Evolutionary conservation across 768 basidiomycete species (phyloP), one percentile per base, ranked within the genome.

Genomic region (Chlorophyllum brunneum): DNA sequence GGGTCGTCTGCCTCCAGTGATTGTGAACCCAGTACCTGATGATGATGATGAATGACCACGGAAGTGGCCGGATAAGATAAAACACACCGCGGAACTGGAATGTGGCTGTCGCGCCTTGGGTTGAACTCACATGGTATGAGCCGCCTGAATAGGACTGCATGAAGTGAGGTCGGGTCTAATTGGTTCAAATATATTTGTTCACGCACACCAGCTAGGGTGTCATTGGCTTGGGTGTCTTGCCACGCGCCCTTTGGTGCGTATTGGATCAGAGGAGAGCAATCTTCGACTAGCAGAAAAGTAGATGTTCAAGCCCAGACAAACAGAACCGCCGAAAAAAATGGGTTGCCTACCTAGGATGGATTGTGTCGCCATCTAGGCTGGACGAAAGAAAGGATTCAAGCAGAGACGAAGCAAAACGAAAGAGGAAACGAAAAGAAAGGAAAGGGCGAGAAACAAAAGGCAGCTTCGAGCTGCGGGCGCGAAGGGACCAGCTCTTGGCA

Each of bases 261-360:
- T 52, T 68, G 59, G 61, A 82, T 72, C 52, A 81, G 67, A 62
- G 80, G 78, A 56, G 80, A 80, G 61, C 71, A 67, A 59, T 82
- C 80, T 59, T 82, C 80, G 60, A 78, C 82, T 83, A 54, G n/a
- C 42, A 38, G 38, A 40, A 50, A 24, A n/a, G 29, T 42, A n/a
- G 26, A 37, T 11, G 0, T 22, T 29, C 10, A 36, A 27, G 27
- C 27, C 22, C 26, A 15, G 13, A 2, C 16, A 2, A 41, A n/a
- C 27, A 33, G n/a, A 26, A n/a, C 11, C 34, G 31, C 40, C 7
- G 30, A n/a, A 11, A 9, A 38, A 52, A 9, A 26, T 15, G 16
- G 16, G 11, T 5, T 1, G 33, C 55, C 50, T 29, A 77, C 77
- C 70, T 55, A 71, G 70, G 39, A 78, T 58, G 54, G 72, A 70